A percentile compares a stretch with the other conserved stretches of the same genome.
These are phyloP conservation scores for Strobilomyces echinocephalus DNA, from an alignment of 768 basidiomycete genomes.

Conservation along the genomic window DNA sequence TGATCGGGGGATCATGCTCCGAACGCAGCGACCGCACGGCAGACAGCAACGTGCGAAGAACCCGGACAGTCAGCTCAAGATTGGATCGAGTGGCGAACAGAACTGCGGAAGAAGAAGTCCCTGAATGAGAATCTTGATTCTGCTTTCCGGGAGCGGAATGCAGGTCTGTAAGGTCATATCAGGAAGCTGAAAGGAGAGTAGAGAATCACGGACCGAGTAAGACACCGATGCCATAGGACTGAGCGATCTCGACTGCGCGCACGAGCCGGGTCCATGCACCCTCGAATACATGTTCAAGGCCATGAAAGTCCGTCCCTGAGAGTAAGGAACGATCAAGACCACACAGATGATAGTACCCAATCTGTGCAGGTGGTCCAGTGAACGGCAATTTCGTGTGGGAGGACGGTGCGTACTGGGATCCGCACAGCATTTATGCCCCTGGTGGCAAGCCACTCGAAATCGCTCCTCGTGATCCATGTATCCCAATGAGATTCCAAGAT, in stretches of 20 bases:
- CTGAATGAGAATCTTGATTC: conserved; percentile 63
- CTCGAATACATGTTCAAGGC: conserved; percentile 42
- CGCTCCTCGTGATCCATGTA: conserved; percentile 48
- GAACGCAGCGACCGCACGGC: conserved; percentile 45
- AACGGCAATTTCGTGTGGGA: not conserved
- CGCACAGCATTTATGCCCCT: conserved; percentile 57
- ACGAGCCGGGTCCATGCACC: conserved; percentile 68
- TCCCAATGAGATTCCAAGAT: conserved; percentile 46
- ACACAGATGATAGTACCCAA: conserved; percentile 70
- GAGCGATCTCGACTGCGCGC: conserved; percentile 55
- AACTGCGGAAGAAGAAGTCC: conserved; percentile 46
- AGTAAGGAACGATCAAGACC: conserved; percentile 55
- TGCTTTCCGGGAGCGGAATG: conserved; percentile 76
- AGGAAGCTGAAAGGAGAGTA: conserved; percentile 14
- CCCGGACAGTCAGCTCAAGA: conserved; percentile 43
- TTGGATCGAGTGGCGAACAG: conserved; percentile 46
- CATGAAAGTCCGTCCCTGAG: conserved; percentile 60
- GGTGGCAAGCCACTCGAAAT: conserved; percentile 52
- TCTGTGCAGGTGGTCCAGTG: conserved; percentile 35
- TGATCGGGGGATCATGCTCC: conserved; percentile 34
- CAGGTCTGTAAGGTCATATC: conserved; percentile 45
- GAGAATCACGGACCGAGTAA: conserved; percentile 49
- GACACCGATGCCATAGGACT: conserved; percentile 60
- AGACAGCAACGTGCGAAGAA: conserved; percentile 42
- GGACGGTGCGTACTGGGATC: conserved; percentile 57